Evolutionary conservation across 441 rosid species (phyloP).

Genomic region (Corymbia calophylla): DNA sequence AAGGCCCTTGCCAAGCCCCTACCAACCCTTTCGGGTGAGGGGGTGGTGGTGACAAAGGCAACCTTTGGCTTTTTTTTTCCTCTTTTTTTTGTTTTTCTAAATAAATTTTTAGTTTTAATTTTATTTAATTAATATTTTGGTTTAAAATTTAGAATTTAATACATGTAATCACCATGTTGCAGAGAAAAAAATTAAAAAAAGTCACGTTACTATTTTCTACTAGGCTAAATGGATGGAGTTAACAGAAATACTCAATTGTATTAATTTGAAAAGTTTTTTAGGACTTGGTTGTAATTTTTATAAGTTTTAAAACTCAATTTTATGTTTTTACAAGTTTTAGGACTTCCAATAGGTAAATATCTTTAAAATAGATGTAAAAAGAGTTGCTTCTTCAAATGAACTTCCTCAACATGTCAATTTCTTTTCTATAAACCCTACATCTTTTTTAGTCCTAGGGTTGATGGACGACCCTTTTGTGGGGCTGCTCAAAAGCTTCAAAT

Average conservation of each 20-base stretch:
- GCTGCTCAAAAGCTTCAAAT: neutral
- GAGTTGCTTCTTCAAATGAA: neutral
- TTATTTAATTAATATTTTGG: neutral
- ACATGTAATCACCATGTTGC: accelerated
- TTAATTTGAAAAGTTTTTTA: neutral
- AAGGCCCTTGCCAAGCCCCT: no score
- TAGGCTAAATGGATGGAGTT: neutral
- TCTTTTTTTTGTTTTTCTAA: no score
- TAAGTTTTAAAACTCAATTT: no score
- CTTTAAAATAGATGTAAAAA: neutral
- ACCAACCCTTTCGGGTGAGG: no score
- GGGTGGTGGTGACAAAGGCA: no score
- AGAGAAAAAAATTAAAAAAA: neutral
- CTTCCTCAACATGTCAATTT: neutral
- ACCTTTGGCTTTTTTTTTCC: accelerated
- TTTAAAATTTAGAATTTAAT: no score
- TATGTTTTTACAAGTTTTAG: no score
- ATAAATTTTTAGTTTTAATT: no score
- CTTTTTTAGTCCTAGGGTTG: neutral
- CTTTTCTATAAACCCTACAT: neutral
- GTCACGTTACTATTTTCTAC: neutral
- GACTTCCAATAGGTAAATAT: accelerated
- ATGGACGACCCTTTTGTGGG: neutral
- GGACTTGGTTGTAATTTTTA: no score
- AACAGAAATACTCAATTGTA: no score